Evolutionary conservation across 169 alveolate species (phyloP), one percentile per base, ranked within the genome.

Genomic region (Eimeria necatrix): DNA sequence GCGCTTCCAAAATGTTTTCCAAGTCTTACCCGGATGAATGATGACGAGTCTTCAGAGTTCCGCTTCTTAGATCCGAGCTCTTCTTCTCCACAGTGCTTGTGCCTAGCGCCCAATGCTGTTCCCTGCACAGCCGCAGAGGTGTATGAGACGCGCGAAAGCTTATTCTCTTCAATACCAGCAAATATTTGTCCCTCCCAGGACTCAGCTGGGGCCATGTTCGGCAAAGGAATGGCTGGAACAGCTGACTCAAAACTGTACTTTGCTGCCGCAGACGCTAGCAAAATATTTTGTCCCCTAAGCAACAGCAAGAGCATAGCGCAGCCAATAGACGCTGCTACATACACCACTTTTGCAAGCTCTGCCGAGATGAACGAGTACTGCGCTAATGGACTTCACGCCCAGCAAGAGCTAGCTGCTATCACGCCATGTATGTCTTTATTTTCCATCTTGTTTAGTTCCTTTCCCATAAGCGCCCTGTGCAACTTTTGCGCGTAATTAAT

Each of bases 101-200:
- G 93, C 68, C 93, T 85, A 41, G 73, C 64, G 48, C 78, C 78
- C 18, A 24, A 85, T 46, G 26, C 93, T 51, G 41, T 85, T 61
- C 93, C 93, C 5, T 85, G 93, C 93, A 85, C 93, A 20, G 93
- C 93, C 6, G 73, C 41, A 85, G 93, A 85, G 52, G 93, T 85
- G n/a, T 85, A 59, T 12, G 81, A 85, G 60, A 59, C 81, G 22
- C 81, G 93, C 22, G 64, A 61, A 4, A 22, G 18, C 60, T 4
- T 80, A 9, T 22, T 85, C 8, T 20, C 64, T 16, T 12, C 68
- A 8, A 4, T 24, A 7, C 16, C 26, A 12, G 26, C 10, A 10
- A 20, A 53, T 9, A 26, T 60, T 41, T 85, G 93, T 9, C 93
- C 93, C 32, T 20, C 10, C 60, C 93, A 85, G 46, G 52, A 85